Conservation (phyloP, 139 green algal species). For the Tetradesmus obliquus region DNA sequence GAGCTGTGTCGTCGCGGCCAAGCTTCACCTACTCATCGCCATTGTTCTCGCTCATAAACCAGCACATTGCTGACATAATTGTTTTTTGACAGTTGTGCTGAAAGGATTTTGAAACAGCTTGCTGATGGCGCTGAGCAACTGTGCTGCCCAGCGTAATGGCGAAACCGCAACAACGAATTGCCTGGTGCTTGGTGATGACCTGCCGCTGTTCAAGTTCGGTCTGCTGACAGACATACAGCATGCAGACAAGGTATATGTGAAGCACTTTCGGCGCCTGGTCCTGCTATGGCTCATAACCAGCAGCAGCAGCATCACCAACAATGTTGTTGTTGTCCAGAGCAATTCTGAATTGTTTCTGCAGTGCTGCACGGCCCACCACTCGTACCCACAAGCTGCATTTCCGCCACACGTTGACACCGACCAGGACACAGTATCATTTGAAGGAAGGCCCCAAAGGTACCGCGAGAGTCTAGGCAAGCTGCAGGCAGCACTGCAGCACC, state of each 20-base stretch:
- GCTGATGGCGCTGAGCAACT: neutral
- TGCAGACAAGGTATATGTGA: slow-evolving; percentile 40
- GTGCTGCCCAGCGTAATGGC: neutral
- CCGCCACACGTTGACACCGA: neutral
- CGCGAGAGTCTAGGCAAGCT: slow-evolving; percentile 73
- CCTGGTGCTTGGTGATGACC: neutral
- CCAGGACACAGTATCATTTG: slow-evolving; percentile 60
- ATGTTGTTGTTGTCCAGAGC: no score
- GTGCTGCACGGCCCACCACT: no score
- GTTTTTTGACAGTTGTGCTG: no score
- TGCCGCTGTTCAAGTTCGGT: neutral
- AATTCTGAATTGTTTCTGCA: no score
- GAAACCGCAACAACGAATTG: neutral
- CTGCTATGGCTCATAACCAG: neutral
- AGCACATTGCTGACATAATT: no score
- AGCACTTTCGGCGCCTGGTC: neutral
- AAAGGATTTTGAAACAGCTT: no score
- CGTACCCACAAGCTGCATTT: no score
- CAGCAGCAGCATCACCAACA: neutral
- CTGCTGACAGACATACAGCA: slow-evolving; percentile 39
- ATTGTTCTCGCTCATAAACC: neutral
- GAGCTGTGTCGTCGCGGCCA: neutral
- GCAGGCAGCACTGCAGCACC: slow-evolving; percentile 51
- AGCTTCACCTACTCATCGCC: neutral
- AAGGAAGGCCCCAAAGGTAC: slow-evolving; percentile 71